phyloP scores from a whole-genome alignment of 2,329 filamentous ascomycete genomes.

The Talaromyces sp. region DNA sequence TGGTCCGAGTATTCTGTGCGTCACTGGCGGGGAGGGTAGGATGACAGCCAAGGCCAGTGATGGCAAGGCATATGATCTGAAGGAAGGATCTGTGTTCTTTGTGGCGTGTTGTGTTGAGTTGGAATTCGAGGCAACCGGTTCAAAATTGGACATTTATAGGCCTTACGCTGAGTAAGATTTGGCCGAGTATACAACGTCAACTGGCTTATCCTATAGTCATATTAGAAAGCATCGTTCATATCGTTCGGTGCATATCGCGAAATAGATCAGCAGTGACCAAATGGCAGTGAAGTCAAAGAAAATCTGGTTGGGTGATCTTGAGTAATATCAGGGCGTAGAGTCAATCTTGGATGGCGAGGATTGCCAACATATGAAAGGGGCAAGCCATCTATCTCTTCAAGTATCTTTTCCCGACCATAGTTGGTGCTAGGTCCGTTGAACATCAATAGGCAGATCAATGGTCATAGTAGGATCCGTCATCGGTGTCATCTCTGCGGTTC shows the following conservation, averaged over 20 bases:
- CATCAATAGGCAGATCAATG: background rate
- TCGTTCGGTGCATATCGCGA: background rate
- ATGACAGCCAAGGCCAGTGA: conserved; percentile 45
- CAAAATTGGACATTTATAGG: conserved; percentile 46
- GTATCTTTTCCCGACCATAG: background rate
- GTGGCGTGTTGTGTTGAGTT: conserved; percentile 55
- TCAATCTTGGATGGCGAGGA: background rate
- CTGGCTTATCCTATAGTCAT: background rate
- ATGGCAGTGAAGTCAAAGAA: background rate
- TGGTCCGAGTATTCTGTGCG: conserved; percentile 61
- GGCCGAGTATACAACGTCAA: background rate
- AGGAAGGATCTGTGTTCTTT: conserved; percentile 62
- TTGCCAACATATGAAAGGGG: background rate
- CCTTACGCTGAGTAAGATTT: conserved; percentile 36
- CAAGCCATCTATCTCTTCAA: background rate
- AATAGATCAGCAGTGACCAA: background rate
- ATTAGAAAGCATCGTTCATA: background rate
- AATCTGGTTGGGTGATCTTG: no score
- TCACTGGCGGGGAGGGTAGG: conserved; percentile 54
- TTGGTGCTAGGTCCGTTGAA: background rate
- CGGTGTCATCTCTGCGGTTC: no score
- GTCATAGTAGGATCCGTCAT: background rate
- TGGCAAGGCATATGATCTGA: conserved; percentile 50
- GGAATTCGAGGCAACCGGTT: conserved; percentile 39
- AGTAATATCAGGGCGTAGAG: no score